Evolutionary conservation across 176 grass and related monocot species (phyloP), one percentile per base, ranked within the genome.

Genomic region (Triticum dicoccoides): DNA sequence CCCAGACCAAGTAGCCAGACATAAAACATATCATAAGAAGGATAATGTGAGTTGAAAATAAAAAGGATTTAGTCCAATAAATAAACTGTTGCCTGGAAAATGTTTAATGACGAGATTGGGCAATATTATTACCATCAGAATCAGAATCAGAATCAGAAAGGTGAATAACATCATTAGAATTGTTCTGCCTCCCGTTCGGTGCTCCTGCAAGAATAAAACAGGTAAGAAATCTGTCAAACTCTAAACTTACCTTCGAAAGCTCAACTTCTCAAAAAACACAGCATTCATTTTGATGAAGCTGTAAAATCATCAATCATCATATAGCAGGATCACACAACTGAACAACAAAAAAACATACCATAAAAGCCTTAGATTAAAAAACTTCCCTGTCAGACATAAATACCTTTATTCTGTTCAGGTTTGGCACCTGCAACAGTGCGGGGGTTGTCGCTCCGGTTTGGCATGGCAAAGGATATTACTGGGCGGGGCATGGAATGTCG

Each of bases 71-170:
- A 39, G 9, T 44, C 11, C 11, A 59, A 89, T 13, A 75, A 70
- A 35, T 56, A 84, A 73, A 84, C 27, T 58, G n/a, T 80, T 84
- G 59, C 39, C 70, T 71, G 39, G 44, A 82, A 70, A 69, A 65
- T 76, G 41, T 72, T 52, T 81, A 38, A 61, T 18, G 27, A 74
- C 69, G 41, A 49, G 82, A 77, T 52, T 14, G 11, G 49, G 76
- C 79, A 68, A 15, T 27, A 56, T 5, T 24, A 32, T 78, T 90
- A 98, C 96, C 93, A 92, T 98, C 93, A 86, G 86, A 87, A 32
- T 93, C 93, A 44, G 87, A 92, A 67, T 92, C 93, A 29, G 37
- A 38, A 33, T 83, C 78, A 39, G 77, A 74, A 72, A 98, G 70
- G 25, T 76, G 23, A 58, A 94, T 68, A 88, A 64, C 61, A 15